Percentiles rank a stretch among this genome's conserved stretches.
These are phyloP conservation scores for Psilocybe azurescens DNA, from an alignment of 768 basidiomycete species.

Conservation along the genomic window DNA sequence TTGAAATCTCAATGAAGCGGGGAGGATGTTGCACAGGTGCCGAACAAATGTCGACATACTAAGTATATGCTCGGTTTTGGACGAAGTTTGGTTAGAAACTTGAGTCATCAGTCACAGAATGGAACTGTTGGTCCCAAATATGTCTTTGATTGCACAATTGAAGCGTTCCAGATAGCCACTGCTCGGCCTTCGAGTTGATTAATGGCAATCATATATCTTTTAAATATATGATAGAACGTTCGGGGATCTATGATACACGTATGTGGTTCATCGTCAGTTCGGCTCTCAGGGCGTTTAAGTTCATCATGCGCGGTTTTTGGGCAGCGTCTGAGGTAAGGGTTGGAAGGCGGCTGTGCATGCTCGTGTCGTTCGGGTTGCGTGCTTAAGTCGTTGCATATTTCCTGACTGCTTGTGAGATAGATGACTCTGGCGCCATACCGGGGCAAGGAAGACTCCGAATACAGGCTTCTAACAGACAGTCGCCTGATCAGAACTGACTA, in stretches of 20 bases:
- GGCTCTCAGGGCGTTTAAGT: too few relatives aligned
- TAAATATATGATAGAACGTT: too few relatives aligned
- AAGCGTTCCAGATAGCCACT: too few relatives aligned
- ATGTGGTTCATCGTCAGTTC: too few relatives aligned
- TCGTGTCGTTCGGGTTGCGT: neutral
- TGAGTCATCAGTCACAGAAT: neutral
- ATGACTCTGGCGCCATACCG: neutral
- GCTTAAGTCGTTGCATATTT: neutral
- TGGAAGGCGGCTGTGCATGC: neutral
- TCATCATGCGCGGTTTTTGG: too few relatives aligned
- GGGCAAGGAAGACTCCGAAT: neutral
- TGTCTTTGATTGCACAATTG: too few relatives aligned
- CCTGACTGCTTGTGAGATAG: neutral
- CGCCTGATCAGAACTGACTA: neutral
- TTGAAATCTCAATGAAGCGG: neutral
- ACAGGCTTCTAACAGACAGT: neutral
- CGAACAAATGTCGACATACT: too few relatives aligned
- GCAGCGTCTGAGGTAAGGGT: too few relatives aligned
- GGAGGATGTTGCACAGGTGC: neutral
- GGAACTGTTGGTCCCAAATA: neutral
- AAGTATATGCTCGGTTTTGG: neutral
- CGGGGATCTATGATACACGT: too few relatives aligned
- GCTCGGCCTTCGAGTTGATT: too few relatives aligned
- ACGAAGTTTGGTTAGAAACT: neutral
- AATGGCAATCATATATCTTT: too few relatives aligned